A percentile compares a stretch with the other conserved stretches of the same genome.
phyloP scores from a whole-genome alignment of 2,329 filamentous ascomycete species.

The Scedosporium apiospermum region DNA sequence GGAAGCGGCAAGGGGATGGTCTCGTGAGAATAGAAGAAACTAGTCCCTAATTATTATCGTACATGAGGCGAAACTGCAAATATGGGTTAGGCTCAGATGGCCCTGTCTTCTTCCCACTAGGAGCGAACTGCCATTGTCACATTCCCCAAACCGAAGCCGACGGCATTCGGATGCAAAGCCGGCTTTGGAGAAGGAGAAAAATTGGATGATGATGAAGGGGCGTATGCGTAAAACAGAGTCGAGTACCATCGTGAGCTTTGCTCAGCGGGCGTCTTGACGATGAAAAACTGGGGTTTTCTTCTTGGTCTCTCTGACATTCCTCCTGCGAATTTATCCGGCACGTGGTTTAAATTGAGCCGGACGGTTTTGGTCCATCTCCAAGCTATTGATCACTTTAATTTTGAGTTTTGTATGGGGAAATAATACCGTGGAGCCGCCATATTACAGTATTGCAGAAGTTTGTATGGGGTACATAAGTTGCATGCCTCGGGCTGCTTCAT shows the following conservation, averaged over 20 bases:
- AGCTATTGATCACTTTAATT: background rate
- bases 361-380: background rate
- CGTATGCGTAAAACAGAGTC: background rate
- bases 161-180: slow-evolving; percentile 1
- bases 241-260: background rate
- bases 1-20: background rate
- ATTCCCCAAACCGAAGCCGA: background rate
- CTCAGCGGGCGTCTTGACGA: background rate
- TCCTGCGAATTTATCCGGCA: background rate
- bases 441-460: background rate
- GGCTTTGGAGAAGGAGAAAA: background rate
- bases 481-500: background rate
- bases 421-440: background rate
- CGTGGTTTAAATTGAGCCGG: background rate
- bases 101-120: no score
- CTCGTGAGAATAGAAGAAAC: no score
- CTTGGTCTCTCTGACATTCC: background rate
- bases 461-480: background rate
- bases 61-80: no score
- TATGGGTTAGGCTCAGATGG: no score
- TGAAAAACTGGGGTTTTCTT: background rate
- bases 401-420: background rate
- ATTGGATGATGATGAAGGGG: background rate
- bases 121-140: background rate
- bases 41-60: no score